Conservation (phyloP, 139 green algal species). For the Coelastrella sp. region DNA sequence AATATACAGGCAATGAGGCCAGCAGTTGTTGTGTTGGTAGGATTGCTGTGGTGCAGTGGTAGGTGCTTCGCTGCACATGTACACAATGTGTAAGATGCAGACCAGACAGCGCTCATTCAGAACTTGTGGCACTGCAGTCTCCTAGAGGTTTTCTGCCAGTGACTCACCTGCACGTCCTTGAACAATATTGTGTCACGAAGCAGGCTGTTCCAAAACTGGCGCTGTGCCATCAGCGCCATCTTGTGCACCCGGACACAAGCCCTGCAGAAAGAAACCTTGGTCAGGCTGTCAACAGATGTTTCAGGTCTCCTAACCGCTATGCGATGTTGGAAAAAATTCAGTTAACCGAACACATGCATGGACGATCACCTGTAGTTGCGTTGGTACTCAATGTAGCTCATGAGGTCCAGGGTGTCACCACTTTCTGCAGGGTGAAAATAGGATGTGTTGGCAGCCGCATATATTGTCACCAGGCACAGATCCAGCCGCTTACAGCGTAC, state of each 20-base stretch:
- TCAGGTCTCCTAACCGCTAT: no score
- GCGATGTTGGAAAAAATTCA: no score
- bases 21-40: no score
- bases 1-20: background rate
- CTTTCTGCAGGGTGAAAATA: background rate
- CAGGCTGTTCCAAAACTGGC: constrained; percentile 56
- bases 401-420: constrained; percentile 49
- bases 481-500: no score
- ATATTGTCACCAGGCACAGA: background rate
- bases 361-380: constrained; percentile 39
- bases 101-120: no score
- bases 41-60: no score
- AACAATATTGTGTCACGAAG: constrained; percentile 56
- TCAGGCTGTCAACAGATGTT: background rate
- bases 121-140: background rate
- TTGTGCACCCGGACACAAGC: constrained; percentile 49
- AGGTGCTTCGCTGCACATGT: no score
- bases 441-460: no score
- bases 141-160: background rate
- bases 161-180: constrained; percentile 30
- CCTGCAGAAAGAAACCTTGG: background rate
- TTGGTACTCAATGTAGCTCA: constrained; percentile 59
- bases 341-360: background rate
- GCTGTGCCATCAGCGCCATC: constrained; percentile 49
- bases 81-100: no score